Percentiles rank a stretch among this genome's conserved stretches.
These are phyloP conservation scores for Tetrahymena elliotti DNA, from an alignment of 73 alveolate species.

Conservation along the genomic window DNA sequence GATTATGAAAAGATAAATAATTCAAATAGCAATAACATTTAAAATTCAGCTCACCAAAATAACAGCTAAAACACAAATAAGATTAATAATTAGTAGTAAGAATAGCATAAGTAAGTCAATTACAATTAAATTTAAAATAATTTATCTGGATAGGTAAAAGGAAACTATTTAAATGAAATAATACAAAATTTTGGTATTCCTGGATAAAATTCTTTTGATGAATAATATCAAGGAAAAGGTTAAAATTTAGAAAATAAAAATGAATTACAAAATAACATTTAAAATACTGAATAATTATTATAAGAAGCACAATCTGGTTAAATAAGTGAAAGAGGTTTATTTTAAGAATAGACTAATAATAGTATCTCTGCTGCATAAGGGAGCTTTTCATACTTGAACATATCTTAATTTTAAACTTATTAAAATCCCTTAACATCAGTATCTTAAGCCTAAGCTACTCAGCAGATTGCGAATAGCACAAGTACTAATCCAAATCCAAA, in stretches of 20 bases:
- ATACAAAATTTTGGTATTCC: neutral
- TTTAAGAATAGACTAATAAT: neutral
- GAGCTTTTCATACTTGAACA: neutral
- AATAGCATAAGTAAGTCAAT: neutral
- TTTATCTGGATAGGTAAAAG: neutral
- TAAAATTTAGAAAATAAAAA: neutral
- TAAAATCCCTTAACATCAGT: neutral
- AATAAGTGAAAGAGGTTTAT: neutral
- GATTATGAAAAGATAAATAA: neutral
- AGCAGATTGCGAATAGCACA: neutral
- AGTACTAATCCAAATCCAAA: neutral
- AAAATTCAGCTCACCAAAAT: too few species aligned
- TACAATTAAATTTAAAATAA: too few species aligned
- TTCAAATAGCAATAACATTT: too few species aligned
- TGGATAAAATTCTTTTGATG: neutral
- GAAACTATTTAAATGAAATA: neutral
- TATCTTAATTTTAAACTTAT: neutral
- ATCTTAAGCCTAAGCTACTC: neutral
- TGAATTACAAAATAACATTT: too few species aligned
- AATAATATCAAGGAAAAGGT: neutral
- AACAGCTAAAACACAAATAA: neutral
- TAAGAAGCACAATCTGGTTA: neutral
- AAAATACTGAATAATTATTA: neutral
- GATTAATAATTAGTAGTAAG: neutral
- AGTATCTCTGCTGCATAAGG: neutral